Evolutionary conservation across 805 yeast genomes (phyloP).

Genomic region (Starmerella floris): DNA sequence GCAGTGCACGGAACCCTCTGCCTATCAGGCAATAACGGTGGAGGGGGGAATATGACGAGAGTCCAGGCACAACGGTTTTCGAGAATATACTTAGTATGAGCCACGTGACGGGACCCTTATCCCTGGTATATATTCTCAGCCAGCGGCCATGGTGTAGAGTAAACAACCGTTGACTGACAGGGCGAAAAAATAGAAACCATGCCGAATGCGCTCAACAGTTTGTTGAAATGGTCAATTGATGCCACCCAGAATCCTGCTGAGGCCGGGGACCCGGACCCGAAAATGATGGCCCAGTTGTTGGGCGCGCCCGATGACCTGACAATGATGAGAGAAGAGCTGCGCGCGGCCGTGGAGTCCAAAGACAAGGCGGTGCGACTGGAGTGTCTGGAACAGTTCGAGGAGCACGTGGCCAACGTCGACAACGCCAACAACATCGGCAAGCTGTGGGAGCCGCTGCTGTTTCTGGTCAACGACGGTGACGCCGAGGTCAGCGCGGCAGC

Average conservation of each 20-base stretch:
- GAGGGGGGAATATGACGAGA: too few relatives aligned
- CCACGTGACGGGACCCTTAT: too few relatives aligned
- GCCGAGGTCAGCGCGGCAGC: constrained; percentile 42
- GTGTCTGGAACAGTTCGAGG: constrained; percentile 84
- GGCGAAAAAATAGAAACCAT: neutral
- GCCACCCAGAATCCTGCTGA: constrained; percentile 48
- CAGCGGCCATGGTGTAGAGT: too few relatives aligned
- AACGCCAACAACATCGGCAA: constrained; percentile 88
- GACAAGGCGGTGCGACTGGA: constrained; percentile 49
- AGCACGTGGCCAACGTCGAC: constrained; percentile 84
- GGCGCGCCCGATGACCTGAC: constrained; percentile 78
- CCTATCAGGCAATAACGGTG: too few relatives aligned
- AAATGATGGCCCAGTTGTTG: constrained; percentile 62
- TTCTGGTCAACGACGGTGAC: constrained; percentile 35
- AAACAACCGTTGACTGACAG: too few relatives aligned
- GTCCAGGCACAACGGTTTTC: too few relatives aligned
- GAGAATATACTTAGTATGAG: neutral
- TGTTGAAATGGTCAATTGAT: constrained; percentile 83
- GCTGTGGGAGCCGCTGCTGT: constrained; percentile 66
- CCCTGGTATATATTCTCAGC: too few relatives aligned
- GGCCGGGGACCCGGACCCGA: constrained; percentile 47
- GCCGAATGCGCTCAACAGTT: constrained; percentile 56
- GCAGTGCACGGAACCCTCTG: too few relatives aligned
- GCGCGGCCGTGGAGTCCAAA: constrained; percentile 39
- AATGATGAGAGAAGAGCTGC: constrained; percentile 66